Base-by-base conservation (phyloP, 75 land plant genomes). In the Gnetum montanum region DNA sequence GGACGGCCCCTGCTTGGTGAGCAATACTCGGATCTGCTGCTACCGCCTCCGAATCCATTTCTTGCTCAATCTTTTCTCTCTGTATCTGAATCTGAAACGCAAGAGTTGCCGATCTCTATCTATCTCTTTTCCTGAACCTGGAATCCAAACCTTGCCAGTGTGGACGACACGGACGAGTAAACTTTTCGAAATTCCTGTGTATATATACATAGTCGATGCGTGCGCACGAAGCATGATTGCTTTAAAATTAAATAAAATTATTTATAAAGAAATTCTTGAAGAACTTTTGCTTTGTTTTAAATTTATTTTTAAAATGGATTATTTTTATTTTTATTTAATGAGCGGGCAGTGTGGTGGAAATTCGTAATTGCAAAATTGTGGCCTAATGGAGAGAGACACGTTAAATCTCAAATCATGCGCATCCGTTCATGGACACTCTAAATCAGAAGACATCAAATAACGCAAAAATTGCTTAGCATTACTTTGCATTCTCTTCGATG, bases 1-100 rank as follows among this genome's bases (percentile, higher is more conserved):
- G 69, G 31, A 59, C 26, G 4, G 72, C 84, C 31, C 63, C 68
- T 30, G 77, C 64, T 34, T 85, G 73, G 59, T 88, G 86, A 0
- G 69, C 29, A 11, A 90, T 31, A 77, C 68, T 31, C 82, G 72
- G 57, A 82, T 83, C 0, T 65, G 33, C 18, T 83, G 73, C 62
- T 60, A 54, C 49, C 65, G 62, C 43, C n/a, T 52, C 27, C 16
- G 60, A 4, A n/a, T 22, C 64, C 43, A 68, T 72, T 72, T 69
- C 69, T 29, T 29, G 44, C 33, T 28, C 1, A 33, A 20, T 52
- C 24, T 25, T 19, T 47, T n/a, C n/a, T n/a, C n/a, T n/a, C n/a
- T n/a, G n/a, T n/a, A n/a, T n/a, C n/a, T n/a, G n/a, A n/a, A n/a
- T 19, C 24, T 6, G 49, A 19, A 47, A 47, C 19, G 13, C 19